Conservation (phyloP, 163 green algal species). For the Scenedesmus sp. region DNA sequence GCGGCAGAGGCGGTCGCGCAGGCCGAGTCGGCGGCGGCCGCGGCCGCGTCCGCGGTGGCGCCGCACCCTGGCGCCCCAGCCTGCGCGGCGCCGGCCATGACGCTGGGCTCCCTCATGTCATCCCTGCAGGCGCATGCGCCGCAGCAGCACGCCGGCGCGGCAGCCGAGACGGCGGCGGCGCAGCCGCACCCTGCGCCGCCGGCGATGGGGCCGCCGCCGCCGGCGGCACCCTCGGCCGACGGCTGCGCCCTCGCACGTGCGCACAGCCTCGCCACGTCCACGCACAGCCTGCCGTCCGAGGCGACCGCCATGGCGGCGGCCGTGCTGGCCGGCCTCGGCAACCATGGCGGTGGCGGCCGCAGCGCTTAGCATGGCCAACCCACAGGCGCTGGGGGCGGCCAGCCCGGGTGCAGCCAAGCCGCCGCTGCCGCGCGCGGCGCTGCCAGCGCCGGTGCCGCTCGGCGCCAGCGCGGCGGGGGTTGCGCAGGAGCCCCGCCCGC, state of each 20-base stretch:
- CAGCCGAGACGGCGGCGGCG: not conserved
- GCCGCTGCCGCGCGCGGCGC: conserved; percentile 4
- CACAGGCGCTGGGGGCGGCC: not conserved
- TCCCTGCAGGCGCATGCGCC: not conserved
- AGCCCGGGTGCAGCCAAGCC: not conserved
- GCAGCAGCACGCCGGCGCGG: not conserved
- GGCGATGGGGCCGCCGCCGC: not conserved
- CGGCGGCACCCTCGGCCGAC: too few relatives aligned
- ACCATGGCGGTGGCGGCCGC: too few relatives aligned
- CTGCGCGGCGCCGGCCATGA: too few relatives aligned
- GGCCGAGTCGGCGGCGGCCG: too few relatives aligned
- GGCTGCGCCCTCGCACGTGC: too few relatives aligned
- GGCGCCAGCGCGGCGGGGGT: not conserved
- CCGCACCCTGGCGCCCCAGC: too few relatives aligned
- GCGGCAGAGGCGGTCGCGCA: too few relatives aligned
- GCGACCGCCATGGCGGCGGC: not conserved
- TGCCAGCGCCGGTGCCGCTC: not conserved
- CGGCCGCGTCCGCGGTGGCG: too few relatives aligned
- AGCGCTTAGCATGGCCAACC: too few relatives aligned
- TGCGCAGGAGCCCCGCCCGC: not conserved
- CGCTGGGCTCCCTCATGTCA: not conserved
- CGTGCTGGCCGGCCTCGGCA: not conserved
- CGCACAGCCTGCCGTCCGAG: not conserved
- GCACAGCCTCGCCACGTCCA: not conserved
- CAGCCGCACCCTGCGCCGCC: not conserved